Conservation (phyloP, 176 grass and related monocot species). For the Urochloa ruziziensis region DNA sequence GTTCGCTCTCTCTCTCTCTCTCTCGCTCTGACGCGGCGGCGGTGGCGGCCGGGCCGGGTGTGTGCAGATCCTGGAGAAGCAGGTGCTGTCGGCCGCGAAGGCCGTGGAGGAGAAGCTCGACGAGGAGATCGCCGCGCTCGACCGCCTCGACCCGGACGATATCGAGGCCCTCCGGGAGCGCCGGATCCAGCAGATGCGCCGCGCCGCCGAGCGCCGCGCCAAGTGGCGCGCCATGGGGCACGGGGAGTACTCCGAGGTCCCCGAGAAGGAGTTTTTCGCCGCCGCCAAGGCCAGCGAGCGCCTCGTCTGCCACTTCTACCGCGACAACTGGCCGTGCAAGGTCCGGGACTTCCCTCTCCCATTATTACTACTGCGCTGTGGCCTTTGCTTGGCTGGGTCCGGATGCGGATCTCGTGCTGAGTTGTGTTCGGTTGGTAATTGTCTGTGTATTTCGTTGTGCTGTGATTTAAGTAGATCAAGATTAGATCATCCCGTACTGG, state of each 20-base stretch:
- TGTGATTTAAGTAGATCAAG: background rate
- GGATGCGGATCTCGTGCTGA: slow-evolving; percentile 15
- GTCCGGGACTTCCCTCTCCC: slow-evolving; percentile 16
- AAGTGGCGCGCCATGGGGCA: slow-evolving; percentile 82
- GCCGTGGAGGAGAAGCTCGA: slow-evolving; percentile 93
- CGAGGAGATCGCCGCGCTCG: slow-evolving; percentile 74
- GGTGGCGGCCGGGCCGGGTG: background rate
- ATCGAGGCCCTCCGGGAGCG: slow-evolving; percentile 84
- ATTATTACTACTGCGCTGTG: background rate
- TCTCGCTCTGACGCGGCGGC: background rate
- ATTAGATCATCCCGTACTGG: background rate
- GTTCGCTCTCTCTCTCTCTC: background rate
- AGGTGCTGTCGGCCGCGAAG: slow-evolving; percentile 75
- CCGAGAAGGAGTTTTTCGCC: slow-evolving; percentile 98
- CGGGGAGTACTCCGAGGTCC: slow-evolving; percentile 75
- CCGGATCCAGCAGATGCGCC: slow-evolving; percentile 87
- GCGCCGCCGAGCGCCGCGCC: slow-evolving; percentile 75
- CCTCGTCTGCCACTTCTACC: slow-evolving; percentile 94
- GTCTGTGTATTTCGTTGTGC: background rate
- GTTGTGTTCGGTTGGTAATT: background rate
- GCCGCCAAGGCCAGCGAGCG: slow-evolving; percentile 82
- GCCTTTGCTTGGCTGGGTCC: background rate
- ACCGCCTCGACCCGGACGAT: slow-evolving; percentile 76
- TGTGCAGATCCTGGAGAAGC: slow-evolving; percentile 76
- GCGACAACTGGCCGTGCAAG: slow-evolving; percentile 98